Conservation (phyloP, 371 early-diverging fungal genomes). For the Circinella umbellata region DNA sequence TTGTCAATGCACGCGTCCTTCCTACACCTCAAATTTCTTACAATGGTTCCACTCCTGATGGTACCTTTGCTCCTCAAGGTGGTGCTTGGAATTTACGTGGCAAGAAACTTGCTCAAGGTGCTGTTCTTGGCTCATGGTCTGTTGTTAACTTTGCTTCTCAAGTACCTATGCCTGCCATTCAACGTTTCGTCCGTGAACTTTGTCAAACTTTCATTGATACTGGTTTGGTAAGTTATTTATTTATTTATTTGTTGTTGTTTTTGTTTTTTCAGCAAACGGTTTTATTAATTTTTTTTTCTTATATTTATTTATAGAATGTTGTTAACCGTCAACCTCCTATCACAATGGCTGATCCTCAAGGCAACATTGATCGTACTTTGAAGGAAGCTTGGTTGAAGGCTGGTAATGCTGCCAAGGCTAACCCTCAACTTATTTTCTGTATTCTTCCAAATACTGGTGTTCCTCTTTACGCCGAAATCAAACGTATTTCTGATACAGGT, state of each 20-base stretch:
- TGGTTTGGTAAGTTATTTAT: slow-evolving; percentile 58
- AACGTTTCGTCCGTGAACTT: slow-evolving; percentile 61
- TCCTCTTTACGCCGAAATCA: slow-evolving; percentile 92
- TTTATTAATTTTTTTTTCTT: slow-evolving; percentile 21
- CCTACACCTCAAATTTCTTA: slow-evolving; percentile 78
- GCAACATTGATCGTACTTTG: slow-evolving; percentile 70
- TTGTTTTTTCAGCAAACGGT: neutral
- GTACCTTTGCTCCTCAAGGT: slow-evolving; percentile 68
- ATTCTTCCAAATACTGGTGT: slow-evolving; percentile 88
- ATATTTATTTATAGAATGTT: slow-evolving; percentile 37
- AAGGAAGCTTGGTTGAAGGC: slow-evolving; percentile 73
- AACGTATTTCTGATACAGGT: slow-evolving; percentile 90
- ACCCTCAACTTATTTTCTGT: slow-evolving; percentile 82
- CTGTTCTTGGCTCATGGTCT: slow-evolving; percentile 79
- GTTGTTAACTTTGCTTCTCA: slow-evolving; percentile 66
- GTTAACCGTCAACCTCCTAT: slow-evolving; percentile 73
- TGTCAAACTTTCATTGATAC: slow-evolving; percentile 55
- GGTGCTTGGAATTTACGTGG: slow-evolving; percentile 92
- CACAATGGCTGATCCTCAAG: slow-evolving; percentile 67
- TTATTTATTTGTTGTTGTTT: neutral
- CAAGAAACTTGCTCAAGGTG: slow-evolving; percentile 77
- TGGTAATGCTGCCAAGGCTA: slow-evolving; percentile 72
- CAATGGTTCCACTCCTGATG: slow-evolving; percentile 55
- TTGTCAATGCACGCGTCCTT: slow-evolving; percentile 73
- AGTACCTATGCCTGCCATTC: slow-evolving; percentile 33